Percentiles rank a stretch among this genome's conserved stretches.
phyloP scores from a whole-genome alignment of 2,329 filamentous ascomycete species.

The Talaromyces sp. region DNA sequence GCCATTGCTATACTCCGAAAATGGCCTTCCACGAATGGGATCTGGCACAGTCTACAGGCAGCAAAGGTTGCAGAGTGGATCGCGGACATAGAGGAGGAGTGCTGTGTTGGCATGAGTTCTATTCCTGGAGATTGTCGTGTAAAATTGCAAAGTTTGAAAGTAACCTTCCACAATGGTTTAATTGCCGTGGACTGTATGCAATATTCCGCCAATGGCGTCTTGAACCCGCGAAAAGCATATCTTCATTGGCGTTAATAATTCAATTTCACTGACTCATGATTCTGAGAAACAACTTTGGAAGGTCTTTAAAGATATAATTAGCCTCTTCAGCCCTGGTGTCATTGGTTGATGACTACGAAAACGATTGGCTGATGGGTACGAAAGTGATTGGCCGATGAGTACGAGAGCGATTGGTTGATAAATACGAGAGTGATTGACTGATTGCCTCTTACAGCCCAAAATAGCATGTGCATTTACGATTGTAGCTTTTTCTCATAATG shows the following conservation, averaged over 20 bases:
- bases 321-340: too few relatives aligned
- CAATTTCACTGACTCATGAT: too few relatives aligned
- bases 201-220: not conserved
- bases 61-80: not conserved
- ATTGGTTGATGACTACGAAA: not conserved
- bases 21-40: not conserved
- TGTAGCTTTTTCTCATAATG: too few relatives aligned
- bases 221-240: not conserved
- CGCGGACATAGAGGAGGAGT: constrained; percentile 3
- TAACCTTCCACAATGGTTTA: not conserved
- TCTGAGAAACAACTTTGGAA: too few relatives aligned
- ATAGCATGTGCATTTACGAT: too few relatives aligned
- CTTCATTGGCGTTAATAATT: not conserved
- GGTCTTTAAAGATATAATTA: too few relatives aligned
- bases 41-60: constrained; percentile 2
- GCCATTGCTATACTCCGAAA: not conserved
- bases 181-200: not conserved
- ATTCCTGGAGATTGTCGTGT: not conserved
- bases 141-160: not conserved
- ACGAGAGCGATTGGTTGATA: not conserved
- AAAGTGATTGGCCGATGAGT: not conserved
- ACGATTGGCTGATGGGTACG: not conserved
- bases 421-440: not conserved
- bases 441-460: not conserved
- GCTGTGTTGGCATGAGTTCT: not conserved